These are phyloP conservation scores for Paraphoma chrysanthemicola DNA, from an alignment of 2,329 filamentous ascomycete genomes.

Conservation along the genomic window DNA sequence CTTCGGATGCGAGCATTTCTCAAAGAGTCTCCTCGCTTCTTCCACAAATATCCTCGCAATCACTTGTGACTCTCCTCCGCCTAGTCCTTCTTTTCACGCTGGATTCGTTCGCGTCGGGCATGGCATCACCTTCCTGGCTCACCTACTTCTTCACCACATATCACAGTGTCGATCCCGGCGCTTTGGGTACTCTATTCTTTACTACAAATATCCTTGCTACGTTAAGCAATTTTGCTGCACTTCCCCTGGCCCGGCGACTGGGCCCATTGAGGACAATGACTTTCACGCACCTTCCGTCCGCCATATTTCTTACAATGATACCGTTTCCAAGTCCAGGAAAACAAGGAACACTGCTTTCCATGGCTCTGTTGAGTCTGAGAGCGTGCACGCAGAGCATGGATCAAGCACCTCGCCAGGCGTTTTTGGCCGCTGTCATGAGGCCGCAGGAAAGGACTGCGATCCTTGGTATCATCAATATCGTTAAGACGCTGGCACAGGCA, in stretches of 20 bases:
- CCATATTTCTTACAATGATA: slow-evolving; percentile 24
- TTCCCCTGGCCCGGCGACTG: slow-evolving; percentile 68
- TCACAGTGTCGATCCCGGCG: slow-evolving; percentile 56
- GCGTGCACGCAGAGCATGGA: slow-evolving; percentile 31
- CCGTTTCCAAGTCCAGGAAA: slow-evolving; percentile 11
- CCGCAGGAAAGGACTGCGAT: slow-evolving; percentile 24
- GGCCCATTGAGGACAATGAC: slow-evolving; percentile 53
- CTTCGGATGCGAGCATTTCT: not conserved
- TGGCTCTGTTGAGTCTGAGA: slow-evolving; percentile 19
- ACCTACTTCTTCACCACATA: slow-evolving; percentile 64
- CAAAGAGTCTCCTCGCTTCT: slow-evolving; percentile 32
- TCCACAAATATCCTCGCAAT: slow-evolving; percentile 62
- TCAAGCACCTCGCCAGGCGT: slow-evolving; percentile 27
- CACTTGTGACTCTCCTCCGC: slow-evolving; percentile 59
- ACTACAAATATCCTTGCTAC: slow-evolving; percentile 52
- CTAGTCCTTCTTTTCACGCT: slow-evolving; percentile 69
- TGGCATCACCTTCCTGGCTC: slow-evolving; percentile 57
- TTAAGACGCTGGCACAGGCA: slow-evolving; percentile 28
- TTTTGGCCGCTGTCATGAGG: slow-evolving; percentile 19
- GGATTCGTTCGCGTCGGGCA: slow-evolving; percentile 71
- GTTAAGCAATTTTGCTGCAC: slow-evolving; percentile 58
- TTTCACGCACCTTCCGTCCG: slow-evolving; percentile 29
- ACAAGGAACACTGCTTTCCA: slow-evolving; percentile 9
- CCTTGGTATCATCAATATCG: slow-evolving; percentile 28
- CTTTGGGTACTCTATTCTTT: slow-evolving; percentile 59